Evolutionary conservation across 2,329 filamentous ascomycete genomes (phyloP), one percentile per base, ranked within the genome.

Genomic region (Trichophyton schoenleinii): DNA sequence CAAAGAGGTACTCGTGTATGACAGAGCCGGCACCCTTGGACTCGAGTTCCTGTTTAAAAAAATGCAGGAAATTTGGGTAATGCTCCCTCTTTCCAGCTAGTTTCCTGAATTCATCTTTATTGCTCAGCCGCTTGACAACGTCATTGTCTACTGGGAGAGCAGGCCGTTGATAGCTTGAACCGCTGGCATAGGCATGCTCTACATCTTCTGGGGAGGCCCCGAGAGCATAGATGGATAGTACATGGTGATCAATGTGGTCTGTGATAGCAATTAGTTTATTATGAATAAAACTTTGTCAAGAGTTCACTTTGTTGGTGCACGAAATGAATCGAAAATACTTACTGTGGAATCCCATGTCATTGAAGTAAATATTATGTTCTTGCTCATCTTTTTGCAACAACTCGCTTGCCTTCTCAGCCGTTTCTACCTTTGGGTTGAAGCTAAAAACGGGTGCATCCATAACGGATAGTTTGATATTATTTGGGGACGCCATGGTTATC

Each of bases 351-450:
- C 87, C 87, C 1, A 73, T 69, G 0, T 80, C 63, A 64, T 94
- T 95, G 79, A 91, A 95, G 75, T 87, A 95, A 62, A 91, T 86
- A 69, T 95, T 88, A 67, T 91, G 83, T 38, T 74, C 75, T 31
- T 81, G 82, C 65, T 94, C 80, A 68, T 96, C 91, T 62, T 85
- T 77, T 70, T 95, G 88, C 18, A 96, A 75, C 3, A 95, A 74
- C 64, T 87, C 78, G 2, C 84, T 86, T 0, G 82, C 79, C 63
- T 78, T 85, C 44, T 77, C 74, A 0, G 89, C 87, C 0, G 85
- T 80, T 38, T 84, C 83, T 1, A 81, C 73, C 2, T 77, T 81
- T 46, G 79, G 76, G 63, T 70, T 69, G 1, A 75, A 69, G 63
- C 74, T 77, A 66, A 78, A 82, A 20, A 78, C 71, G 0, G 80